phyloP scores from a whole-genome alignment of 1,139 yeast species.

The Candida smagusa region DNA sequence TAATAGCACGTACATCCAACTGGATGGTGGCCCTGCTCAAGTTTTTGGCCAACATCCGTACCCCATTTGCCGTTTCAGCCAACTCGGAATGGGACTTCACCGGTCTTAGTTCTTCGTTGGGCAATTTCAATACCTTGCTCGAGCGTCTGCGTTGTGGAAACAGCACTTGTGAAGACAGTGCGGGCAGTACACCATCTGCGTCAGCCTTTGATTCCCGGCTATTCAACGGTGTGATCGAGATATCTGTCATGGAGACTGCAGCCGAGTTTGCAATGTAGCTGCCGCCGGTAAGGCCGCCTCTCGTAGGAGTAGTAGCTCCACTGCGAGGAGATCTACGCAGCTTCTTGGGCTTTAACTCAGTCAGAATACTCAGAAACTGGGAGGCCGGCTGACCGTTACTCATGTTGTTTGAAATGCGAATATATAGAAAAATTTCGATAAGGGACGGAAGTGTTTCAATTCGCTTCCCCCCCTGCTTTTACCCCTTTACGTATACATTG shows the following conservation, averaged over 20 bases:
- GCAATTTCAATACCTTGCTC: constrained; percentile 30
- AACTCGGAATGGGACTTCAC: constrained; percentile 69
- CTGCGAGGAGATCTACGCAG: constrained; percentile 2
- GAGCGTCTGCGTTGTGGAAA: constrained; percentile 11
- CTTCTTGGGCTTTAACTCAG: constrained; percentile 3
- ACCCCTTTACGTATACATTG: neutral
- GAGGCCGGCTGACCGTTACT: constrained; percentile 3
- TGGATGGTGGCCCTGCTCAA: constrained; percentile 72
- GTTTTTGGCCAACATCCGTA: constrained; percentile 73
- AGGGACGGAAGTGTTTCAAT: too few relatives aligned
- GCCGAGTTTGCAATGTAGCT: constrained; percentile 3
- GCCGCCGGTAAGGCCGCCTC: neutral
- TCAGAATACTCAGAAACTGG: constrained; percentile 2
- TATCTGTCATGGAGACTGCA: constrained; percentile 1
- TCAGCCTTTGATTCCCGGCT: constrained; percentile 6
- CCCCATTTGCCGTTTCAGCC: constrained; percentile 86
- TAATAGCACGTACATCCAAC: constrained; percentile 62
- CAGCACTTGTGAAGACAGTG: neutral
- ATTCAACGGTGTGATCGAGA: constrained; percentile 3
- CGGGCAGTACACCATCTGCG: constrained; percentile 5
- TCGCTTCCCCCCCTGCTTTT: neutral
- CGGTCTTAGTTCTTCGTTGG: constrained; percentile 37
- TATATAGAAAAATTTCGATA: neutral
- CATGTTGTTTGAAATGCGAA: constrained; percentile 1
- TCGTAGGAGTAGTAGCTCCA: constrained; percentile 1